Evolutionary conservation across 352 stramenopile genomes (phyloP), one percentile per base, ranked within the genome.

Genomic region (Pythium volutum): DNA sequence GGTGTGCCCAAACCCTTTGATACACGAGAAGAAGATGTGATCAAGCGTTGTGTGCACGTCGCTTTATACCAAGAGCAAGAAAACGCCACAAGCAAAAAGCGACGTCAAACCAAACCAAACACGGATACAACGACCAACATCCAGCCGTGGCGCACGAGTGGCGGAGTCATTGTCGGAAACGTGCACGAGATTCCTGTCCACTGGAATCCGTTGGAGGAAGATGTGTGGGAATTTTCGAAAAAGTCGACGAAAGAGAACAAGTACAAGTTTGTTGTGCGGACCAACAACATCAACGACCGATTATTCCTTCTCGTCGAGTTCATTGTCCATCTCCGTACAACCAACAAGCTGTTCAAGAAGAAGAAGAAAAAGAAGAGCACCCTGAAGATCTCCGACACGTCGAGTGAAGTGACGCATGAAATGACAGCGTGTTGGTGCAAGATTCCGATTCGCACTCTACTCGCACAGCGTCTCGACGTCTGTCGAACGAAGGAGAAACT

Each of bases 371-470:
- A 36, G 55, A 57, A 20, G 8, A 38, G n/a, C 62, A 48, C 34
- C 16, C 38, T 49, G 25, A 60, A 26, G 51, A 59, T 55, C 11
- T 34, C 61, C 4, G 36, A 61, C 11, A 60, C 36, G 38, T 29
- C 49, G 15, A 64, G 42, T 15, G 65, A 75, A 23, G 58, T 72
- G 31, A 36, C 31, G 0, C 67, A 77, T 25, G 83, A 93, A 65
- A 89, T 93, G 83, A 75, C 86, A 4, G 84, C 79, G 22, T 89
- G 81, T 47, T 93, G 83, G 83, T 84, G 79, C 56, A 93, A 93
- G 54, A 81, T 93, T 15, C 83, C 83, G 8, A 50, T 91, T 9
- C 65, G 66, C 9, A 74, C 75, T 12, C 53, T 93, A 14, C 56
- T 93, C 6, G 69, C 76, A 1, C 78, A 79, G 26, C 71, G 74